Evolutionary conservation across 768 basidiomycete species (phyloP), one percentile per base, ranked within the genome.

Genomic region (Hirschioporus abietinus): DNA sequence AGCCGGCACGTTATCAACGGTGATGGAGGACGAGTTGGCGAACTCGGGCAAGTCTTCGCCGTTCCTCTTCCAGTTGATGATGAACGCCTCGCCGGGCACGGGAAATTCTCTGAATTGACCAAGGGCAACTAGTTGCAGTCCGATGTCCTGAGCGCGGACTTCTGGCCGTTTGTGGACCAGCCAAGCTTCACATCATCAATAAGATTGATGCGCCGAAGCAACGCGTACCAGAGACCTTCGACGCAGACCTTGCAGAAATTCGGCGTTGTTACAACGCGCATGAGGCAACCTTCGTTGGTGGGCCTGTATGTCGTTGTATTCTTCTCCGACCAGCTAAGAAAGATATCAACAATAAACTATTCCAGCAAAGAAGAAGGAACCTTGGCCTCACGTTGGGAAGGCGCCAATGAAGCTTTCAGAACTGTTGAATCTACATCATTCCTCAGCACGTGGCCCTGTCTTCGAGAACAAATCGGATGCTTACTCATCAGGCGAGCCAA

Each of bases 201-300:
- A 71, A 92, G 82, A 72, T 78, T 80, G 64, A 92, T 76, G 36
- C 82, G 82, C 58, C 76, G 74, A 8, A 92, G 80, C 24, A 92
- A 84, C 20, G 85, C 80, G 61, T 85, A 76, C 91, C 92, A 93
- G 35, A 93, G 84, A 6, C 84, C 89, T 69, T 93, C 92, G 17
- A 84, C 71, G 72, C 92, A 93, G 63, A 85, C 87, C 69, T 80
- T 85, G 80, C 92, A 93, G 73, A 93, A 90, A 72, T 89, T 84
- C 65, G 90, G 87, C 0, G 83, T 81, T 30, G 83, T 86, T 58
- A 91, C 87, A 64, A 78, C 77, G 58, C 92, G 89, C 92, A 93
- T 93, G 61, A 93, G 84, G 73, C 92, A 93, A 74, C 87, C 89
- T 67, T 91, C 87, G 69, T 92, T 91, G 1, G 91, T 93, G 3